Conservation (phyloP, 2,329 filamentous ascomycete genomes). For the Cercospora sojina region DNA sequence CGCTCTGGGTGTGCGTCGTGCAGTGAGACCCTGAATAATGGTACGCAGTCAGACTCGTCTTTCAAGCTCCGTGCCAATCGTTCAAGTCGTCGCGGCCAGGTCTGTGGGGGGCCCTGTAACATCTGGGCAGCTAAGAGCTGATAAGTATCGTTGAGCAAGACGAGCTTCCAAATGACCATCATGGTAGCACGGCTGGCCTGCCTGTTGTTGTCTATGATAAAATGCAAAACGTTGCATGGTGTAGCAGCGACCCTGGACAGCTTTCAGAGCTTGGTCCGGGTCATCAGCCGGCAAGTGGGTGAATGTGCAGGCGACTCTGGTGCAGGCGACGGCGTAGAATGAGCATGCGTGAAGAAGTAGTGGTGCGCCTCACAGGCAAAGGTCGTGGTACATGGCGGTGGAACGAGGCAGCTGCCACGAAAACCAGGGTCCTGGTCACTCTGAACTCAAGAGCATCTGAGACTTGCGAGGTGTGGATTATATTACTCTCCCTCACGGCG, state of each 20-base stretch:
- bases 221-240: neutral
- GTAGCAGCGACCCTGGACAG: neutral
- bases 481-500: neutral
- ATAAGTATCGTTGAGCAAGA: neutral
- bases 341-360: neutral
- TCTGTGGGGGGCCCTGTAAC: neutral
- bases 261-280: neutral
- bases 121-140: neutral
- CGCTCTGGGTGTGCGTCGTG: neutral
- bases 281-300: neutral
- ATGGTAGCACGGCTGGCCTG: neutral
- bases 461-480: neutral
- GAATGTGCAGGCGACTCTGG: neutral
- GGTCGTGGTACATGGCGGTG: slow-evolving; percentile 1
- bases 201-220: neutral
- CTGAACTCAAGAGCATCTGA: neutral
- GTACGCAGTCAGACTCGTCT: slow-evolving; percentile 6
- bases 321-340: neutral
- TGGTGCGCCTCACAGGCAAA: slow-evolving; percentile 1
- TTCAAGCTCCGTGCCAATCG: neutral
- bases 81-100: neutral
- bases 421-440: slow-evolving; percentile 3
- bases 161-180: neutral
- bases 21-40: slow-evolving; percentile 1
- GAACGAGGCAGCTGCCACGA: neutral